Base-by-base conservation (phyloP, 768 basidiomycete genomes). In the Amanita rimosa region DNA sequence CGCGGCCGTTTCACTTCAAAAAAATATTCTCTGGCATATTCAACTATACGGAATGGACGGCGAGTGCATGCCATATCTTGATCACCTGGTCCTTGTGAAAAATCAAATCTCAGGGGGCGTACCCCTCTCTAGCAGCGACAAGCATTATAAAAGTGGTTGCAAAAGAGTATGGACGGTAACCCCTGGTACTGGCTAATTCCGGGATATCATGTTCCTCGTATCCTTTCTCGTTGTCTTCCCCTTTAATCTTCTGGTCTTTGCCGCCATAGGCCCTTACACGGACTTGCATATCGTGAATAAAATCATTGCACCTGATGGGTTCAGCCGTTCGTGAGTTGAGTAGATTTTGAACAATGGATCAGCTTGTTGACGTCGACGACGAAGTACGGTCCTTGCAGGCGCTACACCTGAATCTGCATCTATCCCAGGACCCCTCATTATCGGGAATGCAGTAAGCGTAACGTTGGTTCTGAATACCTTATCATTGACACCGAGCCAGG, bases 231-330 rank as follows among this genome's bases (percentile, higher is more conserved):
- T 40, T 4, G 39, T 26, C 13, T 27, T 41, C n/a, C 22, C 47
- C 17, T 6, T 48, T 4, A 13, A 7, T 26, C 40, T 27, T 11
- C 10, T 40, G n/a, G 47, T 17, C 1, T 33, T 41, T 48, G 47
- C 47, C 0, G 26, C 46, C n/a, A 41, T 60, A 44, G 60, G 61
- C 0, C 61, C 61, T 2, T 37, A 22, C 19, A 54, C 58, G 2
- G 53, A 67, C 33, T 55, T 74, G 3, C 53, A 60, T 38, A 60
- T 74, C 44, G 54, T 59, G 10, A 74, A 74, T 57, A 63, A 60
- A 48, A 48, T 58, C 13, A 69, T 74, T 43, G 53, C 67, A 11
- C 75, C 74, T 0, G 75, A 75, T 57, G 74, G 74, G 14, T 73
- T 65, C 46, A 43, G 31, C 55, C 60, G 71, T 44, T 60, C 64